Conservation (phyloP, 768 basidiomycete species). For the Austroboletus festivus region DNA sequence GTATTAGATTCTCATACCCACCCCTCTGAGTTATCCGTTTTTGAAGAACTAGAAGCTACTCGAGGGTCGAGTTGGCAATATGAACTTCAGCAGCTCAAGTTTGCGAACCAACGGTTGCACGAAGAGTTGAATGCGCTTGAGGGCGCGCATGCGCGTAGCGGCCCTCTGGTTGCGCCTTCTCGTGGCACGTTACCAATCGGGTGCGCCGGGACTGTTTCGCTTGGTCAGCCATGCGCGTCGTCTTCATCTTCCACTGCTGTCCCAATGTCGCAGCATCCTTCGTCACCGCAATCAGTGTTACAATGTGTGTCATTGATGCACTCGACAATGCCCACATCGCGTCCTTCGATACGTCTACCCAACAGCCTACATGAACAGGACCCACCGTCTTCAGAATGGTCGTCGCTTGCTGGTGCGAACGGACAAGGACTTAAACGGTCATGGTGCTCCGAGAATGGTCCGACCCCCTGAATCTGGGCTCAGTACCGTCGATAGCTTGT, state of each 20-base stretch:
- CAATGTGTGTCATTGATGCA: slow-evolving; percentile 7
- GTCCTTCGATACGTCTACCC: background rate
- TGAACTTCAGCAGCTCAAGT: slow-evolving; percentile 80
- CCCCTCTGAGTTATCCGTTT: slow-evolving; percentile 44
- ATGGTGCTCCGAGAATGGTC: slow-evolving; percentile 25
- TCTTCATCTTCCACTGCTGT: background rate
- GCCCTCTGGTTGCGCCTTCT: background rate
- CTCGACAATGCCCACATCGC: slow-evolving; percentile 1
- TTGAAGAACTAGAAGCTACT: slow-evolving; percentile 65
- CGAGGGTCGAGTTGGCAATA: slow-evolving; percentile 90
- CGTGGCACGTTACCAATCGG: background rate
- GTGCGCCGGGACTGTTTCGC: background rate
- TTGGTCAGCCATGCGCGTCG: background rate
- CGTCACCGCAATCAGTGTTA: background rate
- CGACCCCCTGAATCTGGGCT: slow-evolving; percentile 14
- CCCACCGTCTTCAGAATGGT: slow-evolving; percentile 24
- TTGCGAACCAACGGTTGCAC: slow-evolving; percentile 59
- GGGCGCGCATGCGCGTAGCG: slow-evolving; percentile 5
- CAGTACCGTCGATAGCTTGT: background rate
- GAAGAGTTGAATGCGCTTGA: slow-evolving; percentile 54
- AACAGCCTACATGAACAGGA: slow-evolving; percentile 18
- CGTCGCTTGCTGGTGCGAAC: slow-evolving; percentile 28
- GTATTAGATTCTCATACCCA: slow-evolving; percentile 10
- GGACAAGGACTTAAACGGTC: slow-evolving; percentile 25
- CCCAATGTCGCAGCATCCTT: background rate